Conservation (phyloP, 768 basidiomycete species). For the Lentinula aciculospora region DNA sequence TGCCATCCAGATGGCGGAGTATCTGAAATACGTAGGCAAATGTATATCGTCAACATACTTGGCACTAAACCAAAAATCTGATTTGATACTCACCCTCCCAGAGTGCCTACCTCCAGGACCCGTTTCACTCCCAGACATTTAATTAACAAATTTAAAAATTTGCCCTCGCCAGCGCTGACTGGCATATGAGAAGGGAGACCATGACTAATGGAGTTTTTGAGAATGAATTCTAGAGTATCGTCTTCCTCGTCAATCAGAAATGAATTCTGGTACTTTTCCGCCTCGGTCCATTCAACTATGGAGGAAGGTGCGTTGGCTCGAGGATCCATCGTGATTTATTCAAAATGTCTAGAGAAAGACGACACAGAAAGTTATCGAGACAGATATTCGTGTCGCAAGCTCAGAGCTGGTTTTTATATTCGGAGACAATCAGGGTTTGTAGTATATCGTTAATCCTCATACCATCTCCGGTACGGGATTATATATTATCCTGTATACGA, state of each 20-base stretch:
- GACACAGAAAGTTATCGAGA: background rate
- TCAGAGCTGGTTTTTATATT: background rate
- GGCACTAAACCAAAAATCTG: too few species aligned
- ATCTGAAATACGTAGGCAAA: slow-evolving; percentile 18
- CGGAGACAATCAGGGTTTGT: background rate
- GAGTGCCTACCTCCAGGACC: slow-evolving; percentile 61
- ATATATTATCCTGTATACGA: background rate
- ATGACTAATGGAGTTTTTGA: slow-evolving; percentile 32
- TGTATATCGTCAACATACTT: background rate
- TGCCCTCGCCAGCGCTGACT: slow-evolving; percentile 50
- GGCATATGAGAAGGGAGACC: slow-evolving; percentile 45
- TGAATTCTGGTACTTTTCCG: slow-evolving; percentile 51
- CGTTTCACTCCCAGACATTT: slow-evolving; percentile 47
- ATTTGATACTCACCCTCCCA: slow-evolving; percentile 45
- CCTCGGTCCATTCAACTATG: slow-evolving; percentile 42
- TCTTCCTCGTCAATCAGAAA: slow-evolving; percentile 40
- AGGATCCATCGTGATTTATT: background rate
- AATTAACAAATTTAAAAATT: slow-evolving; percentile 49
- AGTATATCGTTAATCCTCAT: background rate
- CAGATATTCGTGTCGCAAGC: background rate
- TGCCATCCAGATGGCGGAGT: slow-evolving; percentile 40
- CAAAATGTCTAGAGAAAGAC: background rate
- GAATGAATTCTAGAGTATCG: slow-evolving; percentile 32
- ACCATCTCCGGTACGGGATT: background rate
- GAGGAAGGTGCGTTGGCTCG: slow-evolving; percentile 5